A percentile compares a stretch with the other conserved stretches of the same genome.
Evolutionary conservation across 2,329 filamentous ascomycete species (phyloP).

Genomic region (Fusarium gaditjirri): DNA sequence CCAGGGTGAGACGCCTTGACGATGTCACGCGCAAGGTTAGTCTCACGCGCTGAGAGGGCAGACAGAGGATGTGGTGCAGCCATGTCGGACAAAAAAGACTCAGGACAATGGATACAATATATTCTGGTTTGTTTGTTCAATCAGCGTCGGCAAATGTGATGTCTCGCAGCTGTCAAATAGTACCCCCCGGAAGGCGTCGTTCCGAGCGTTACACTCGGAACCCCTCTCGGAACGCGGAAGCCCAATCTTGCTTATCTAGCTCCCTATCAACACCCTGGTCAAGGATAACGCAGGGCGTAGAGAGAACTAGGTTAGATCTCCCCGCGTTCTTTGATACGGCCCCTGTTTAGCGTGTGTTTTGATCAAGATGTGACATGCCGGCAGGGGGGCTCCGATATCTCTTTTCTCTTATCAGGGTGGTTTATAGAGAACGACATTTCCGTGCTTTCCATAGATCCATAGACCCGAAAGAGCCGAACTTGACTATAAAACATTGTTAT

Average conservation of each 20-base stretch:
- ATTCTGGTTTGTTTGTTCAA: not conserved
- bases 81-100: not conserved
- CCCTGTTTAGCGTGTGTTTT: constrained; percentile 5
- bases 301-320: not conserved
- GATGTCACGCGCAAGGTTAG: constrained; percentile 49
- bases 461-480: fast-evolving
- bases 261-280: not conserved
- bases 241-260: not conserved
- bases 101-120: not conserved
- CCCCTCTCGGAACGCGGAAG: constrained; percentile 9
- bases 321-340: constrained; percentile 20
- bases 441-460: not conserved
- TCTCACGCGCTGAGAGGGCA: constrained; percentile 44
- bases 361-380: constrained; percentile 1
- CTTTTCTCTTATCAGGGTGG: not conserved
- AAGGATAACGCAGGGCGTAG: not conserved
- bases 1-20: constrained; percentile 46
- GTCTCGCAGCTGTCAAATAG: constrained; percentile 1
- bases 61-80: constrained; percentile 47
- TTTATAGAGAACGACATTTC: not conserved
- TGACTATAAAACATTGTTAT: not conserved
- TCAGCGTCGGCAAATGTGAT: no score
- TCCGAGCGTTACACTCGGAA: constrained; percentile 6
- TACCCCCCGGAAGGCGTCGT: not conserved
- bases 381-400: not conserved